These are phyloP conservation scores for Fulvia fulva DNA, from an alignment of 2,329 filamentous ascomycete genomes.

Conservation along the genomic window DNA sequence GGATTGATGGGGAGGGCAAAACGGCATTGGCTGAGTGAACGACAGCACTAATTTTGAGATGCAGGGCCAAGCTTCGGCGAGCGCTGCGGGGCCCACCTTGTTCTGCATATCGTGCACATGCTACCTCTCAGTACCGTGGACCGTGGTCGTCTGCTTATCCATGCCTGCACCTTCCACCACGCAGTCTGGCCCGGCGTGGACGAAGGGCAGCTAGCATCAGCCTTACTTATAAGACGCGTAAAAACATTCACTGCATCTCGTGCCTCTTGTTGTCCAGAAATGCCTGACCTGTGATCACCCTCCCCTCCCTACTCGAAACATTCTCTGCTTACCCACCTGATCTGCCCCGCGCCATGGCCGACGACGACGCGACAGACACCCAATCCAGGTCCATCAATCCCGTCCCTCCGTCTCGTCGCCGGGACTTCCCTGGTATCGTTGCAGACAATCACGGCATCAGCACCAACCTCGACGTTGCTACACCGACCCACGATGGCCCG, in stretches of 20 bases:
- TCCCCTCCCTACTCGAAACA: too few relatives aligned
- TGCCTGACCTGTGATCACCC: not conserved
- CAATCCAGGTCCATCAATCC: constrained; percentile 4
- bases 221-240: not conserved
- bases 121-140: not conserved
- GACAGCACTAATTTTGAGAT: not conserved
- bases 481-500: constrained; percentile 34
- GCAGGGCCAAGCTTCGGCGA: constrained; percentile 2
- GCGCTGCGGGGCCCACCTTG: not conserved
- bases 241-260: not conserved
- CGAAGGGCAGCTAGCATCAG: not conserved
- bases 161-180: not conserved
- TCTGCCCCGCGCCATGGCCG: constrained; percentile 15
- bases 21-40: not conserved
- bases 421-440: constrained; percentile 36
- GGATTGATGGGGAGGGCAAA: not conserved
- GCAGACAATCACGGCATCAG: constrained; percentile 40
- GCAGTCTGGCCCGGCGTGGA: not conserved
- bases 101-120: not conserved
- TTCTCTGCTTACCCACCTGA: not conserved
- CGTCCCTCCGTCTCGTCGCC: constrained; percentile 5
- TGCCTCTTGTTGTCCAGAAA: not conserved
- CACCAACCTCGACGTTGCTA: constrained; percentile 41
- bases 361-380: constrained; percentile 19
- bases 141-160: not conserved